phyloP scores from a whole-genome alignment of 495 filamentous ascomycete species.

The Penicillium argentinense region DNA sequence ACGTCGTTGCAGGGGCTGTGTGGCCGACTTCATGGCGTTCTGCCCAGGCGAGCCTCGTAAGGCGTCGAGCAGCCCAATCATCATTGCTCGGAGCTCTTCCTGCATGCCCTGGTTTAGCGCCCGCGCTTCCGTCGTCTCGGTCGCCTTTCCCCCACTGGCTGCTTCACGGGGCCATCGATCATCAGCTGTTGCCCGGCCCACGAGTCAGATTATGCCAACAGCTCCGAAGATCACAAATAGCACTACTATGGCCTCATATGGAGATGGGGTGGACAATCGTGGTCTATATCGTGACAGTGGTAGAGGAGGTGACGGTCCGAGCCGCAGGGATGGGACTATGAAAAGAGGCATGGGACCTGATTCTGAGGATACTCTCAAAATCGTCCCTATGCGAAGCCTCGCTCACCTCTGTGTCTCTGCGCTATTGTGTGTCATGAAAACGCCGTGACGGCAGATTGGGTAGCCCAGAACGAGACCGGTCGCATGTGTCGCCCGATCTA shows the following conservation, averaged over 20 bases:
- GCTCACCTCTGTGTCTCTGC: neutral
- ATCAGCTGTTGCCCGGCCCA: constrained; percentile 1
- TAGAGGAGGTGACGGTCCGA: constrained; percentile 3
- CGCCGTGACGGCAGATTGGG: constrained; percentile 6
- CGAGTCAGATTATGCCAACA: constrained; percentile 8
- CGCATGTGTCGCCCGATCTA: constrained; percentile 6
- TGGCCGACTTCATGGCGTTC: no score
- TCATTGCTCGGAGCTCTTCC: neutral
- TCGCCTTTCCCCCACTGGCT: no score
- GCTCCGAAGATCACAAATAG: neutral
- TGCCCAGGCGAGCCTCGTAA: no score
- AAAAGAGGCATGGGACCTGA: neutral
- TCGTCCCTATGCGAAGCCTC: neutral
- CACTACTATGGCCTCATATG: neutral
- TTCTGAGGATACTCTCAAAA: no score
- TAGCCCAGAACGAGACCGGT: neutral
- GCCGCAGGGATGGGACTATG: constrained; percentile 4
- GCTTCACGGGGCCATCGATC: no score
- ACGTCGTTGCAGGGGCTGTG: no score
- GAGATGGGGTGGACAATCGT: no score
- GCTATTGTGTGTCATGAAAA: constrained; percentile 1
- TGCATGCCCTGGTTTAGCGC: constrained; percentile 5
- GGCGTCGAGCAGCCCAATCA: constrained; percentile 16
- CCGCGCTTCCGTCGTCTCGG: neutral
- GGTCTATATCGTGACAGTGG: no score